phyloP scores from a whole-genome alignment of 2,329 filamentous ascomycete species.

The Aureobasidium sp. region DNA sequence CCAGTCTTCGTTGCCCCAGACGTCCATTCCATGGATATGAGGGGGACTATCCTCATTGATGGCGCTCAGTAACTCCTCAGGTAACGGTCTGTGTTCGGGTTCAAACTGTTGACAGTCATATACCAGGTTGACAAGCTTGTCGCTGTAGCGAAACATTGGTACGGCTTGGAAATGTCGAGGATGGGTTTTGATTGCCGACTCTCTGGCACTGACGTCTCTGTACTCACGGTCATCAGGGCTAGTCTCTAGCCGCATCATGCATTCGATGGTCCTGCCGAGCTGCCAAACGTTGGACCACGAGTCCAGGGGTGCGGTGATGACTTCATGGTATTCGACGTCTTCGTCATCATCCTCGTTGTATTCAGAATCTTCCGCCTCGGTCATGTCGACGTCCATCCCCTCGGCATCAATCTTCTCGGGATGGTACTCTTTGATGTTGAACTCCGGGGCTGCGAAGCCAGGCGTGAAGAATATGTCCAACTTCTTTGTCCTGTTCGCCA shows the following conservation, averaged over 20 bases:
- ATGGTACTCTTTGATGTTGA: background rate
- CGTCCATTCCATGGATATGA: background rate
- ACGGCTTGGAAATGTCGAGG: background rate
- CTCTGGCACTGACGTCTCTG: background rate
- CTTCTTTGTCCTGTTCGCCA: background rate
- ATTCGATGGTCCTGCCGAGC: background rate
- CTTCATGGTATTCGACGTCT: background rate
- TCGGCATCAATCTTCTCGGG: background rate
- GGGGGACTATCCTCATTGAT: background rate
- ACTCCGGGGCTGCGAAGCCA: background rate
- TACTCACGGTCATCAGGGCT: background rate
- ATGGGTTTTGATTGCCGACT: background rate
- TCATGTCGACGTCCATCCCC: background rate
- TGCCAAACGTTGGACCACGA: conserved; percentile 4
- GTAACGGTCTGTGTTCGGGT: background rate
- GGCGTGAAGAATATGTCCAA: background rate
- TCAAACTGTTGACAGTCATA: background rate
- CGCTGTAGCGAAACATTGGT: background rate
- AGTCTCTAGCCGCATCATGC: background rate
- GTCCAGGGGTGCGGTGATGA: background rate
- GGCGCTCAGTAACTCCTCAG: background rate
- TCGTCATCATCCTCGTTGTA: background rate
- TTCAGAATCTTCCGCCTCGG: background rate
- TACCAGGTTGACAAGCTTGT: background rate
- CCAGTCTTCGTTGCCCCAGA: background rate